Evolutionary conservation across 2,329 filamentous ascomycete genomes (phyloP), one percentile per base, ranked within the genome.

Genomic region (Cladorrhinum sp.): DNA sequence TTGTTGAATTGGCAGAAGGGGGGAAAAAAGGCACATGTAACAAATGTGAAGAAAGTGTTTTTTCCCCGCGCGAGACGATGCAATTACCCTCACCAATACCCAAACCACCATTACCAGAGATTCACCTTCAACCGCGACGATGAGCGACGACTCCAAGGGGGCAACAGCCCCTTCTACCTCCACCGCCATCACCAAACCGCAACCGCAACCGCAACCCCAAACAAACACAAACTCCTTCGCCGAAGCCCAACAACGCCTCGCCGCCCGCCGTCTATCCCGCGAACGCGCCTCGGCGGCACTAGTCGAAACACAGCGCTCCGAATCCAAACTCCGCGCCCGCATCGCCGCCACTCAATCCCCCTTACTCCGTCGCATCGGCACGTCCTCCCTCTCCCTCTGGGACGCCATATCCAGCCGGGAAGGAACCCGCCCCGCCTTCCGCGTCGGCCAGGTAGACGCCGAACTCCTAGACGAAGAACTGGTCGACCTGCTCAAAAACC

Each of bases 381-480:
- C 62, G 72, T 89, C 57, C 81, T 81, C 77, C 33, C 71, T 83
- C 18, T 76, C 77, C 39, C 76, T 85, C 58, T 96, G 90, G 91
- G 85, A 92, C 71, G 78, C 82, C 3, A 77, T 94, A 48, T 85
- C 85, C 42, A 87, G 89, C 5, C 86, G 90, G 62, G 87, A 92
- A 71, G 91, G 92, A 50, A 94, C 90, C 23, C 81, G 86, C 16
- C 94, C 95, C 4, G 88, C 91, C 10, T 97, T 96, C 73, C 88
- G 95, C 58, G 95, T 99, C 26, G 92, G 94, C 26, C 95, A 99
- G 76, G 91, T 98, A 49, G 95, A 99, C 74, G 92, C 95, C 39
- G 95, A 98, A 74, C 80, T 99, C 55, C 82, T 99, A 18, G 95
- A 99, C 74, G 92, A 96, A 72, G 95, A 98, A 77, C 81, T 99